These are phyloP conservation scores for Clitocybe nebularis DNA, from an alignment of 1,284 basidiomycete genomes.

Conservation along the genomic window DNA sequence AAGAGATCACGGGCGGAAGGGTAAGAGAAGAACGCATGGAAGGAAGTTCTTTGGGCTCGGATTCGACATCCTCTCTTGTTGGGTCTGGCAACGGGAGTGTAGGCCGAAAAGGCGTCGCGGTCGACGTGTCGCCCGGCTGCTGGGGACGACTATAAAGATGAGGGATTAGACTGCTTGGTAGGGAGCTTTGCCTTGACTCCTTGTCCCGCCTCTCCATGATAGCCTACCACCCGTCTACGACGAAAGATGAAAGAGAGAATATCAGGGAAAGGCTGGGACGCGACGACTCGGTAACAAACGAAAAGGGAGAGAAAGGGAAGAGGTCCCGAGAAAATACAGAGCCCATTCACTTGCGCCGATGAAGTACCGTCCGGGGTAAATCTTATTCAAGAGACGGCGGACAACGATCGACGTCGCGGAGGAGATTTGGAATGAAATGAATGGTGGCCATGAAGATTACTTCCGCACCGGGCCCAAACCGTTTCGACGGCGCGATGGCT, in stretches of 20 bases:
- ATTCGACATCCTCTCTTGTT: slow-evolving; percentile 10
- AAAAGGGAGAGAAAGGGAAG: slow-evolving; percentile 18
- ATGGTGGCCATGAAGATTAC: slow-evolving; percentile 28
- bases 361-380: slow-evolving; percentile 19
- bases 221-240: slow-evolving; percentile 12
- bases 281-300: slow-evolving; percentile 11
- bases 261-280: slow-evolving; percentile 14
- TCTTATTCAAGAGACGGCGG: slow-evolving; percentile 22
- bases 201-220: slow-evolving; percentile 31
- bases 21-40: slow-evolving; percentile 14
- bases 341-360: slow-evolving; percentile 25
- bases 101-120: slow-evolving; percentile 17
- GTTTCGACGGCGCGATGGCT: no score
- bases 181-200: slow-evolving; percentile 37
- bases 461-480: slow-evolving; percentile 24
- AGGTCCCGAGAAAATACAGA: slow-evolving; percentile 22
- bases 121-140: slow-evolving; percentile 18
- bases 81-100: slow-evolving; percentile 22
- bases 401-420: slow-evolving; percentile 31
- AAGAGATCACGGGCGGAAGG: slow-evolving; percentile 13
- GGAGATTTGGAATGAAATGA: slow-evolving; percentile 26
- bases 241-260: slow-evolving; percentile 12
- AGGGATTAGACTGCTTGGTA: slow-evolving; percentile 44
- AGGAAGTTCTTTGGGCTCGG: slow-evolving; percentile 11
- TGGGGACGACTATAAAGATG: slow-evolving; percentile 40